Conservation (phyloP, 352 stramenopile genomes). For the Pythium phragmitis region DNA sequence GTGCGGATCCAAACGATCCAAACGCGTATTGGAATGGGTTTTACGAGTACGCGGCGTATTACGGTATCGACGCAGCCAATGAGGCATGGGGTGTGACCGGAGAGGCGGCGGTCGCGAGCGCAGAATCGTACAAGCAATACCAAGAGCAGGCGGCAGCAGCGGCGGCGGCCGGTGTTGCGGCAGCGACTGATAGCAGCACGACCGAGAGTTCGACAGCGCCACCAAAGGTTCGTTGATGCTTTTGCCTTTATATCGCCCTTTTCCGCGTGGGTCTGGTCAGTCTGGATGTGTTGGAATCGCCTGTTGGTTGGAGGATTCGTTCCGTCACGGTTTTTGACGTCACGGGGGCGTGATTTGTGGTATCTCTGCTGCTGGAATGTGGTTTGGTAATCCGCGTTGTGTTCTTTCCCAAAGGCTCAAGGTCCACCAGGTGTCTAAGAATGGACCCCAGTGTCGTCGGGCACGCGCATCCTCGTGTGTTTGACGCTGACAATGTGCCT, state of each 20-base stretch:
- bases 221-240: conserved; percentile 65
- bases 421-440: conserved; percentile 62
- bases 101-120: conserved; percentile 63
- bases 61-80: conserved; percentile 83
- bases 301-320: conserved; percentile 21
- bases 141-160: conserved; percentile 43
- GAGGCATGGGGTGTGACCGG: conserved; percentile 83
- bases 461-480: not conserved
- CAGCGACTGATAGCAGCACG: conserved; percentile 13
- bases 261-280: conserved; percentile 14
- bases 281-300: conserved; percentile 4
- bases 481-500: not conserved
- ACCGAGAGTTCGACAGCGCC: conserved; percentile 24
- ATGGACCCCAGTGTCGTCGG: not conserved
- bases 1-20: conserved; percentile 79
- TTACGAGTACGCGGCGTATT: conserved; percentile 89
- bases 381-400: conserved; percentile 34
- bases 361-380: conserved; percentile 28
- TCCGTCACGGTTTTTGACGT: conserved; percentile 33
- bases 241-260: conserved; percentile 29
- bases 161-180: conserved; percentile 29
- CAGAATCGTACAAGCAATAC: conserved; percentile 73
- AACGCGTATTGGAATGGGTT: conserved; percentile 90
- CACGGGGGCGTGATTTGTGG: conserved; percentile 30
- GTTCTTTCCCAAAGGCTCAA: conserved; percentile 46